phyloP scores from a whole-genome alignment of 768 basidiomycete species.

The Suillus ampliporus region DNA sequence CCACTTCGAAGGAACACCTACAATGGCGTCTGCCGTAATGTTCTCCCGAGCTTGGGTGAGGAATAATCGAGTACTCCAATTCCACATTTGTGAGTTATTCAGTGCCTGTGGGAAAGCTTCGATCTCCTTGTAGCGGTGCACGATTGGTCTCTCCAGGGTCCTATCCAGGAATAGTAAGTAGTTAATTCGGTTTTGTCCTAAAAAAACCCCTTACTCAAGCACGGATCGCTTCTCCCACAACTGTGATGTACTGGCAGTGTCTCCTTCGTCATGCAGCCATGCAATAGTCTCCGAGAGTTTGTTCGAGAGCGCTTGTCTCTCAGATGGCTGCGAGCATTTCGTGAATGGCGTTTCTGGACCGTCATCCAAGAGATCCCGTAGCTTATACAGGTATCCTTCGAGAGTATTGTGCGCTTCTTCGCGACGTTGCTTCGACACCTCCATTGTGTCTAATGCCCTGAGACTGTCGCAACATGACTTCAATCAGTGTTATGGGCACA shows the following conservation, averaged over 20 bases:
- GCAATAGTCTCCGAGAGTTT: conserved; percentile 74
- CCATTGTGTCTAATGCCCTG: conserved; percentile 76
- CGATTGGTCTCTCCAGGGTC: conserved; percentile 77
- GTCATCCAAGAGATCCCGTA: conserved; percentile 81
- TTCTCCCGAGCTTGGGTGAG: conserved; percentile 79
- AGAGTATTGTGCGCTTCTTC: conserved; percentile 93
- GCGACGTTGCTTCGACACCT: conserved; percentile 73
- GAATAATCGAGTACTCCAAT: conserved; percentile 89
- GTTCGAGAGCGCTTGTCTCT: conserved; percentile 68
- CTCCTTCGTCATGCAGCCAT: conserved; percentile 88
- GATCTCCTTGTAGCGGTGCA: conserved; percentile 89
- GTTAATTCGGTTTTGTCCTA: not conserved
- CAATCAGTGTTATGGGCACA: conserved; percentile 7
- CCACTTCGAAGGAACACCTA: conserved; percentile 76
- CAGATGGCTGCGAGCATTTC: conserved; percentile 78
- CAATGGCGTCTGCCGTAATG: conserved; percentile 65
- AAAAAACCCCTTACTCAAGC: conserved; percentile 71
- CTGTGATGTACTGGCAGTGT: conserved; percentile 77
- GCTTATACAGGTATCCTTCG: conserved; percentile 91
- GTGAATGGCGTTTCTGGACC: conserved; percentile 75
- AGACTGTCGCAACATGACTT: conserved; percentile 54
- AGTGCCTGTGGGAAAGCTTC: conserved; percentile 84
- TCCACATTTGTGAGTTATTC: conserved; percentile 85
- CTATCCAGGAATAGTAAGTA: conserved; percentile 43
- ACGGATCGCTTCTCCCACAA: conserved; percentile 77